These are phyloP conservation scores for Neonectria hederae DNA, from an alignment of 2,329 filamentous ascomycete species.

Conservation along the genomic window DNA sequence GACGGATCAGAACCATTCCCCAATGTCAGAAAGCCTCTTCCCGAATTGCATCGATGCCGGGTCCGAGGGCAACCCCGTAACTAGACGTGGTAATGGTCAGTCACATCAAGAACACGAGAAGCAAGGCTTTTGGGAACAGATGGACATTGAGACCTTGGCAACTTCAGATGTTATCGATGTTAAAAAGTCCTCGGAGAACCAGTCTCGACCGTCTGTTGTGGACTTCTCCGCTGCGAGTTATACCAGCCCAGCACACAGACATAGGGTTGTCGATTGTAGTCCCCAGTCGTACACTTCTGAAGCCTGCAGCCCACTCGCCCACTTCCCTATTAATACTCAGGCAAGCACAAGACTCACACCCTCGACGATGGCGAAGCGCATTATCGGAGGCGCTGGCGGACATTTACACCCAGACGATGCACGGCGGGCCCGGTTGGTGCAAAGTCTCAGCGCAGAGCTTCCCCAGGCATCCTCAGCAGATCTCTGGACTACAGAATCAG, in stretches of 20 bases:
- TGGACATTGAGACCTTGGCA: constrained; percentile 13
- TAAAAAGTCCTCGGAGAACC: background rate
- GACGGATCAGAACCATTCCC: background rate
- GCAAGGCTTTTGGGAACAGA: background rate
- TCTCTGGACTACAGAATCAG: constrained; percentile 30
- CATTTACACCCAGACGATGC: constrained; percentile 32
- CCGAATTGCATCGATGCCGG: background rate
- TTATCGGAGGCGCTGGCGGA: constrained; percentile 40
- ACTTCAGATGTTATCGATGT: constrained; percentile 1
- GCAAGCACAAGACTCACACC: constrained; percentile 39
- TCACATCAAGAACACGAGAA: background rate
- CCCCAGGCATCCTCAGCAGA: constrained; percentile 35
- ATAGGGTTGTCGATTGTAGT: constrained; percentile 20
- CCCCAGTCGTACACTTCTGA: constrained; percentile 25
- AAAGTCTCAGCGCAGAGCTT: constrained; percentile 24
- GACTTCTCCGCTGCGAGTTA: constrained; percentile 17
- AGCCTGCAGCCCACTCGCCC: constrained; percentile 37
- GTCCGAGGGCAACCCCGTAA: background rate
- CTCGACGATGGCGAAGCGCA: constrained; percentile 32
- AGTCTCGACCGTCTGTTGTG: background rate
- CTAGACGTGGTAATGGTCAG: background rate
- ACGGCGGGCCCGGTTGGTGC: constrained; percentile 29
- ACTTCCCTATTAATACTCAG: constrained; percentile 42
- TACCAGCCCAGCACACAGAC: constrained; percentile 9
- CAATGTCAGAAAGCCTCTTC: no score